Percentiles rank a stretch among this genome's conserved stretches.
phyloP scores from a whole-genome alignment of 345 rosid genomes.

The Trapa incisa region DNA sequence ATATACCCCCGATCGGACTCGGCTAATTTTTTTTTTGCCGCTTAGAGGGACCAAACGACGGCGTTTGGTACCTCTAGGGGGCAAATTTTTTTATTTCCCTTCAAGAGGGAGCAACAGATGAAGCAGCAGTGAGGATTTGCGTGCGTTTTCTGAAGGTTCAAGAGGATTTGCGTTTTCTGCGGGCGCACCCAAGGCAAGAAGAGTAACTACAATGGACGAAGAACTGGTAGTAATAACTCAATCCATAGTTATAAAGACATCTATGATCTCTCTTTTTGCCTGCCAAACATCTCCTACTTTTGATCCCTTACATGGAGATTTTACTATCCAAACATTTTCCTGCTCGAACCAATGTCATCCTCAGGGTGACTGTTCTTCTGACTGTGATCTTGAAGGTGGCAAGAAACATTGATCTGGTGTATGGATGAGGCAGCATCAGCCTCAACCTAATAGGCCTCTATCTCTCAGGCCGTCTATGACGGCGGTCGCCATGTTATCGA shows the following conservation, averaged over 20 bases:
- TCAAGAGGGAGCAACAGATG: constrained; percentile 12
- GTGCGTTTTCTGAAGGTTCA: constrained; percentile 11
- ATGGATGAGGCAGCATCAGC: constrained; percentile 41
- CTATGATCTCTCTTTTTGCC: background rate
- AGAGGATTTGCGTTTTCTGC: constrained; percentile 39
- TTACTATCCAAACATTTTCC: too few relatives aligned
- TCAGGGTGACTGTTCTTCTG: background rate
- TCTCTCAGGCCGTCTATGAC: constrained; percentile 28
- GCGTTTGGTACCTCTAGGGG: too few relatives aligned
- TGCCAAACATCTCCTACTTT: too few relatives aligned
- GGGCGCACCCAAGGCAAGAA: constrained; percentile 42
- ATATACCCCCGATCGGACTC: too few relatives aligned
- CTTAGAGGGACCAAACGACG: too few relatives aligned
- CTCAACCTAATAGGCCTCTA: constrained; percentile 23
- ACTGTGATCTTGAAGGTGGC: constrained; percentile 18
- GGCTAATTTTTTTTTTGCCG: too few relatives aligned
- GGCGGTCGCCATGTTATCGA: constrained; percentile 42
- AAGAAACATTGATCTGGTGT: constrained; percentile 33
- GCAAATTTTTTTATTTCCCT: too few relatives aligned
- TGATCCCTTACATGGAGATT: too few relatives aligned
- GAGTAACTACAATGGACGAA: constrained; percentile 30
- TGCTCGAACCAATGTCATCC: background rate
- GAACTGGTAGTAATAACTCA: constrained; percentile 23
- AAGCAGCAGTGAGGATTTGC: constrained; percentile 3
- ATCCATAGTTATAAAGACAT: too few relatives aligned